These are phyloP conservation scores for Nigrospora osmanthi DNA, from an alignment of 2,329 filamentous ascomycete genomes.

Conservation along the genomic window DNA sequence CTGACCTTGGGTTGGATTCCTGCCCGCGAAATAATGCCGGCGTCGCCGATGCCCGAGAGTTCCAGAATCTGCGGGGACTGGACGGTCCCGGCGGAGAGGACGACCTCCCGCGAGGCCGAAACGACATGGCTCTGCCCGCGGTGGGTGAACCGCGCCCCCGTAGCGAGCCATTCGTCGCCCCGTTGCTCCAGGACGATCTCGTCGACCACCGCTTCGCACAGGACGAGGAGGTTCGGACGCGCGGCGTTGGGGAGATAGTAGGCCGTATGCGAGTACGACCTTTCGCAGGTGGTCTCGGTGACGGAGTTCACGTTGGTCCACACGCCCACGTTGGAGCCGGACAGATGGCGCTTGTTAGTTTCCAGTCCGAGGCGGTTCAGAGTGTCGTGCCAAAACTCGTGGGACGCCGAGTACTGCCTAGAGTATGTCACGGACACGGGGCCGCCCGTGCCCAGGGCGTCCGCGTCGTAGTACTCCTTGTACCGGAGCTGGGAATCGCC, in stretches of 20 bases:
- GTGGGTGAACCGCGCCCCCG: slow-evolving; percentile 33
- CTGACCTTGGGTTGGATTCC: slow-evolving; percentile 34
- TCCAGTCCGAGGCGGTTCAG: slow-evolving; percentile 26
- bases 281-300: slow-evolving; percentile 20
- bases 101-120: slow-evolving; percentile 36
- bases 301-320: slow-evolving; percentile 28
- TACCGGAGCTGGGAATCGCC: slow-evolving; percentile 22
- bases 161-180: slow-evolving; percentile 16
- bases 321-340: slow-evolving; percentile 29
- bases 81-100: slow-evolving; percentile 50
- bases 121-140: slow-evolving; percentile 24
- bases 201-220: slow-evolving; percentile 36
- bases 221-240: slow-evolving; percentile 35
- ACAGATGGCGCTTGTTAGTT: slow-evolving; percentile 25
- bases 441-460: slow-evolving; percentile 32
- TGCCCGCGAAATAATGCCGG: slow-evolving; percentile 28
- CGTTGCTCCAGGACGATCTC: slow-evolving; percentile 33
- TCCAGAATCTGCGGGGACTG: slow-evolving; percentile 53
- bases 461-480: slow-evolving; percentile 27
- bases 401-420: slow-evolving; percentile 28
- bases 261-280: slow-evolving; percentile 32
- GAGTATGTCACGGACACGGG: slow-evolving; percentile 41
- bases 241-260: slow-evolving; percentile 28
- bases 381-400: slow-evolving; percentile 36
- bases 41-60: slow-evolving; percentile 50